A percentile compares a stretch with the other conserved stretches of the same genome.
phyloP scores from a whole-genome alignment of 2,329 filamentous ascomycete species.

The Fusarium irregulare region DNA sequence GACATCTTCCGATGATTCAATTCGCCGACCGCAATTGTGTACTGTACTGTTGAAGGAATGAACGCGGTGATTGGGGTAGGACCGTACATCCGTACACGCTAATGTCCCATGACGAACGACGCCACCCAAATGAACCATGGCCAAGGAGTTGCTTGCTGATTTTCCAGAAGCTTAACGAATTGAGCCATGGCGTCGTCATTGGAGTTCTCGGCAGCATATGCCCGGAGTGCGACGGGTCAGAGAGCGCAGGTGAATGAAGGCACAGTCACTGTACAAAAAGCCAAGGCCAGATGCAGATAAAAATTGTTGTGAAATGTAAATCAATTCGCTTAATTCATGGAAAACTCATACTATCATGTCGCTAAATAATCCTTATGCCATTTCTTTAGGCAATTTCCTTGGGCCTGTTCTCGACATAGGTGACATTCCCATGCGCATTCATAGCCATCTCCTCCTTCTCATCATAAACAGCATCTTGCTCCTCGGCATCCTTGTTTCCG shows the following conservation, averaged over 20 bases:
- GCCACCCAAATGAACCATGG: no score
- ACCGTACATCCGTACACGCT: background rate
- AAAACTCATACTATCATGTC: background rate
- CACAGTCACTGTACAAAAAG: background rate
- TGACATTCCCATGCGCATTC: constrained; percentile 1
- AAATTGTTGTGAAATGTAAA: background rate
- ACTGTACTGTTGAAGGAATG: background rate
- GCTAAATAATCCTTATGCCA: background rate
- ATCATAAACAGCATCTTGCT: constrained; percentile 16
- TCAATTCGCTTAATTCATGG: background rate
- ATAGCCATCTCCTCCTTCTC: constrained; percentile 18
- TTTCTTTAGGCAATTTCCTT: constrained; percentile 9
- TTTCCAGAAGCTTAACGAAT: background rate
- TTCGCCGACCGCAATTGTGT: no score
- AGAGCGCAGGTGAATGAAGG: background rate
- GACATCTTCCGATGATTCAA: no score
- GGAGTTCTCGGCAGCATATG: background rate
- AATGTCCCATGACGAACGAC: background rate
- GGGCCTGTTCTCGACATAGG: constrained; percentile 15
- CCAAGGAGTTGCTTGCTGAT: background rate
- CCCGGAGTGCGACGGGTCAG: no score
- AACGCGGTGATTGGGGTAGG: background rate
- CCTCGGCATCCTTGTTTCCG: constrained; percentile 20
- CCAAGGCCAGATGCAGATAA: background rate
- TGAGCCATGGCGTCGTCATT: background rate